Evolutionary conservation across 2,329 filamentous ascomycete genomes (phyloP), one percentile per base, ranked within the genome.

Genomic region (Sporothrix humicola): DNA sequence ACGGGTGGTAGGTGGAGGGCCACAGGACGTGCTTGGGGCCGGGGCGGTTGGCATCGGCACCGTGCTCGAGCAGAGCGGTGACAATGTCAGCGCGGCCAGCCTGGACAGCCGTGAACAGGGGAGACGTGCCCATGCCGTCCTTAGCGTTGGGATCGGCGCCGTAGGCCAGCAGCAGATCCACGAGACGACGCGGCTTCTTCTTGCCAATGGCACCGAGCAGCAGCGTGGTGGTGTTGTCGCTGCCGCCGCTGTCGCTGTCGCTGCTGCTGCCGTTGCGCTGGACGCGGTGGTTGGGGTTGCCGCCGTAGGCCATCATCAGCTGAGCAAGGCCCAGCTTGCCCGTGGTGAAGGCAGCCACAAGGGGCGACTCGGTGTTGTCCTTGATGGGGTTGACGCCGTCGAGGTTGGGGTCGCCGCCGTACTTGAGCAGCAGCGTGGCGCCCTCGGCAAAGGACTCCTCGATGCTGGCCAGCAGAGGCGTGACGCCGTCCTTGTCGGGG

Each of bases 21-120:
- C 90, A 91, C 31, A 93, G 84, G 81, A 90, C 87, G 81, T 92
- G 88, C 80, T 92, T 91, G 12, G 90, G 90, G 0, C 89, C 90
- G 1, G 91, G 91, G 6, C 92, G 82, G 78, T 93, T 93, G 9
- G 90, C 87, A 77, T 92, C 87, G 1, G 91, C 91, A 2, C 87
- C 86, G 72, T 90, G 85, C 70, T 91, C 81, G 2, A 86, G 78
- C 44, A 86, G 81, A 1, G 79, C 79, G 9, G 81, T 83, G 74
- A 91, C 86, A 1, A 91, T 82, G 73, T 91, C 89, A 68, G 85
- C 81, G 6, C 90, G 85, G 12, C 85, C 85, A 20, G 83, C 82
- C 68, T 85, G 84, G 71, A 92, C 89, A 4, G 90, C 88, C 76
- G 88, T 86, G 79, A 91, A 91, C 1, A 92, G 83, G 0, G 90